Evolutionary conservation across 2,329 filamentous ascomycete genomes (phyloP).

Genomic region (Apiospora phragmitis): DNA sequence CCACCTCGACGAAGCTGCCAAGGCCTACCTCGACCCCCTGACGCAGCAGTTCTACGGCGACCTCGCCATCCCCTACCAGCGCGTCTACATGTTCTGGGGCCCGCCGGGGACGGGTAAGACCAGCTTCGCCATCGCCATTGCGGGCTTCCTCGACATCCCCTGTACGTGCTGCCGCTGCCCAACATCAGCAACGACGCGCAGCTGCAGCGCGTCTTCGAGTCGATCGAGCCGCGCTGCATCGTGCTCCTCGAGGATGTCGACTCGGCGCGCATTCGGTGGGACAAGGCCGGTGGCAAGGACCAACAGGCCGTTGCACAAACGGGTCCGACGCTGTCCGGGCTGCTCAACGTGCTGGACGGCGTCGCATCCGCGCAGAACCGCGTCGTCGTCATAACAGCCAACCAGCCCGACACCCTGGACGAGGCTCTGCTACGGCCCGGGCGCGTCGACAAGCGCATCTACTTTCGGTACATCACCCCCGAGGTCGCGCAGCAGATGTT

Average conservation of each 20-base stretch:
- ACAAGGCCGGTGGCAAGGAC: constrained; percentile 28
- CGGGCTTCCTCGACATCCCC: constrained; percentile 38
- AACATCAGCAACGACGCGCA: constrained; percentile 65
- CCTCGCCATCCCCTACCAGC: constrained; percentile 6
- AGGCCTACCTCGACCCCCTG: constrained; percentile 7
- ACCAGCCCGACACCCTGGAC: constrained; percentile 82
- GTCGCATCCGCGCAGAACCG: constrained; percentile 91
- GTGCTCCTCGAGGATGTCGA: constrained; percentile 86
- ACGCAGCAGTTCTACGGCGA: constrained; percentile 4
- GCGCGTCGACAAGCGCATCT: constrained; percentile 84
- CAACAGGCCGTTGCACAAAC: constrained; percentile 67
- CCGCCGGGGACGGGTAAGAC: constrained; percentile 18
- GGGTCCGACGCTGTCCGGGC: constrained; percentile 60
- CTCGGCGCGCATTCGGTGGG: constrained; percentile 77
- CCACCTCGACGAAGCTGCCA: neutral
- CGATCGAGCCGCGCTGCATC: constrained; percentile 75
- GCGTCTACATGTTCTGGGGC: constrained; percentile 9
- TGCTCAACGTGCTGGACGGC: constrained; percentile 80
- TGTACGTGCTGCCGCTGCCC: constrained; percentile 40
- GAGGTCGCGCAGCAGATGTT: neutral
- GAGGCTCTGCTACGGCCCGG: constrained; percentile 84
- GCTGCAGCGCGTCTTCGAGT: constrained; percentile 78
- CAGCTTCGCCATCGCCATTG: constrained; percentile 37
- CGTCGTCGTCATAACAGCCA: constrained; percentile 87
- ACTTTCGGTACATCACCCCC: constrained; percentile 63